phyloP scores from a whole-genome alignment of 176 grass and related monocot genomes.

The Carex cristatella region DNA sequence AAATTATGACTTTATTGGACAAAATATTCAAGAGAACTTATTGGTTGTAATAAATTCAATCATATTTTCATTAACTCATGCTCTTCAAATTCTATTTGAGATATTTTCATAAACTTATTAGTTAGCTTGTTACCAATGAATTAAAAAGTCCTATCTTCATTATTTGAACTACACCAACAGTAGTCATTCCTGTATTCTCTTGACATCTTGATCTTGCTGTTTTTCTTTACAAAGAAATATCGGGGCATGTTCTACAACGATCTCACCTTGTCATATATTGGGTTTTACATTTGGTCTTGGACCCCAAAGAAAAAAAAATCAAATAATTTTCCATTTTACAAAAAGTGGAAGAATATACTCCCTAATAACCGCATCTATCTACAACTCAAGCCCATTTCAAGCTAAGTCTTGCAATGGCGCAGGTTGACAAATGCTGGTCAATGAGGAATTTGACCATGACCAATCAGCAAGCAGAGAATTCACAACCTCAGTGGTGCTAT shows the following conservation, averaged over 20 bases:
- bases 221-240: neutral
- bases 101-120: no score
- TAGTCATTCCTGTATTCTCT: neutral
- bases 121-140: neutral
- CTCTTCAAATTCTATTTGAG: no score
- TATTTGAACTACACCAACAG: neutral
- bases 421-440: neutral
- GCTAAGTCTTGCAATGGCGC: conserved; percentile 13
- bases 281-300: neutral
- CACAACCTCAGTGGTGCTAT: conserved; percentile 19
- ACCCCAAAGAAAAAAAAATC: neutral
- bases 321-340: neutral
- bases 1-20: no score
- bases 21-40: no score
- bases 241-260: neutral
- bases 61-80: no score
- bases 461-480: conserved; percentile 21
- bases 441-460: conserved; percentile 27
- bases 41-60: no score
- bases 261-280: neutral
- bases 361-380: neutral
- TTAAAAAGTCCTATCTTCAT: neutral
- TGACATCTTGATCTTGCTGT: neutral
- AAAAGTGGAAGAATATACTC: neutral
- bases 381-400: neutral